A percentile compares a stretch with the other conserved stretches of the same genome.
These are phyloP conservation scores for Psilocybe cubensis DNA, from an alignment of 768 basidiomycete genomes.

Conservation along the genomic window DNA sequence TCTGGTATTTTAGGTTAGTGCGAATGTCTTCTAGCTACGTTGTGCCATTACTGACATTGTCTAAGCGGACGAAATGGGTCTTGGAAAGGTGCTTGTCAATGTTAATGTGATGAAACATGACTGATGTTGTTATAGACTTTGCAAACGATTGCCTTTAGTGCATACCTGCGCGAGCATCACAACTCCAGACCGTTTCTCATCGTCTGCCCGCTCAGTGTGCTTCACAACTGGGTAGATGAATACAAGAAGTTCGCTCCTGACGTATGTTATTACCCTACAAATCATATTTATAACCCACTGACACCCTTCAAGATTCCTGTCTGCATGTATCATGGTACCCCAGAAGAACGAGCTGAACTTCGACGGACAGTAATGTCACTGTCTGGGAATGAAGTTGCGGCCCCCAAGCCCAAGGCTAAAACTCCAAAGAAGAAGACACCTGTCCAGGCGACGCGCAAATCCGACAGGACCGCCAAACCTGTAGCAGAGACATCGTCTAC, in stretches of 20 bases:
- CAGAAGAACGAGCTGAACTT: conserved; percentile 79
- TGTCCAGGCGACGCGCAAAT: conserved; percentile 20
- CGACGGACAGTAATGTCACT: conserved; percentile 62
- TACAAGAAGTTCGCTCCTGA: conserved; percentile 83
- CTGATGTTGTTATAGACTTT: conserved; percentile 62
- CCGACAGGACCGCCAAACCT: conserved; percentile 15
- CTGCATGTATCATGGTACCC: conserved; percentile 89
- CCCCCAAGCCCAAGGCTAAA: conserved; percentile 20
- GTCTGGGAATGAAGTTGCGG: conserved; percentile 16
- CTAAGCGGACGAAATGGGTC: conserved; percentile 92
- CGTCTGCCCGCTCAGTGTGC: conserved; percentile 91
- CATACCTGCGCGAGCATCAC: conserved; percentile 78
- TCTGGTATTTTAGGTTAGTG: conserved; percentile 74
- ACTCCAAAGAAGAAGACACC: conserved; percentile 4
- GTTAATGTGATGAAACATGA: neutral
- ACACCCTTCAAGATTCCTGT: conserved; percentile 71
- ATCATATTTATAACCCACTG: neutral
- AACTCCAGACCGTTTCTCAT: conserved; percentile 80
- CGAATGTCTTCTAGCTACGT: neutral
- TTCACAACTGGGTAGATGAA: conserved; percentile 91
- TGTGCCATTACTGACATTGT: neutral
- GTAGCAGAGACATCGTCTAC: conserved; percentile 7
- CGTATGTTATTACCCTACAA: conserved; percentile 40
- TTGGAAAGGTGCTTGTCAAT: conserved; percentile 66
- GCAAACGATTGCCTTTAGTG: conserved; percentile 93